A percentile compares a stretch with the other conserved stretches of the same genome.
These are phyloP conservation scores for Discostella stelligeroides DNA, from an alignment of 108 stramenopile species.

Conservation along the genomic window DNA sequence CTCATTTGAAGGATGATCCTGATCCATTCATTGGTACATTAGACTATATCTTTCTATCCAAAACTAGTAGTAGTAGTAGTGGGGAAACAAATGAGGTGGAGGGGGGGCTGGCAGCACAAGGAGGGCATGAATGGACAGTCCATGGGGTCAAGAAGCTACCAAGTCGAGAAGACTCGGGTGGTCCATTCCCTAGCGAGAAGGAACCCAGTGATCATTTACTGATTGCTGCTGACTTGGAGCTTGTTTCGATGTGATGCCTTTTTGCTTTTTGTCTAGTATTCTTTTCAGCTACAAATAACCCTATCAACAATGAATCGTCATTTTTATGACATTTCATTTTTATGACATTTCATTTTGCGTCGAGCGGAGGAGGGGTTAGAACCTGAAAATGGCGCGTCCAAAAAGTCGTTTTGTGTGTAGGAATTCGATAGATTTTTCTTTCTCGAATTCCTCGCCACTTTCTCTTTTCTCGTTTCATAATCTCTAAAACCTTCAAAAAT, in stretches of 20 bases:
- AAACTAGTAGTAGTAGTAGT: conserved; percentile 47
- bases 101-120: neutral
- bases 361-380: no score
- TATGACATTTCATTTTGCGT: no score
- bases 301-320: no score
- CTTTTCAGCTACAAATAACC: no score
- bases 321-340: no score
- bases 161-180: conserved; percentile 53
- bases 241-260: conserved; percentile 16
- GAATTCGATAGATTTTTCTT: no score
- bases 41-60: conserved; percentile 91
- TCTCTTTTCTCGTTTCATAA: no score
- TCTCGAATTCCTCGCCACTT: no score
- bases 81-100: neutral
- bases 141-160: conserved; percentile 46
- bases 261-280: no score
- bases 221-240: conserved; percentile 72
- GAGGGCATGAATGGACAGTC: conserved; percentile 59
- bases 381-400: no score
- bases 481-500: no score
- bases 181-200: conserved; percentile 69
- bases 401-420: no score
- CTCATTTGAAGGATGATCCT: conserved; percentile 62
- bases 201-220: conserved; percentile 88
- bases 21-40: conserved; percentile 90